A percentile compares a stretch with the other conserved stretches of the same genome.
Evolutionary conservation across 106 monocot genomes (phyloP).

Genomic region (Dioscorea alata): DNA sequence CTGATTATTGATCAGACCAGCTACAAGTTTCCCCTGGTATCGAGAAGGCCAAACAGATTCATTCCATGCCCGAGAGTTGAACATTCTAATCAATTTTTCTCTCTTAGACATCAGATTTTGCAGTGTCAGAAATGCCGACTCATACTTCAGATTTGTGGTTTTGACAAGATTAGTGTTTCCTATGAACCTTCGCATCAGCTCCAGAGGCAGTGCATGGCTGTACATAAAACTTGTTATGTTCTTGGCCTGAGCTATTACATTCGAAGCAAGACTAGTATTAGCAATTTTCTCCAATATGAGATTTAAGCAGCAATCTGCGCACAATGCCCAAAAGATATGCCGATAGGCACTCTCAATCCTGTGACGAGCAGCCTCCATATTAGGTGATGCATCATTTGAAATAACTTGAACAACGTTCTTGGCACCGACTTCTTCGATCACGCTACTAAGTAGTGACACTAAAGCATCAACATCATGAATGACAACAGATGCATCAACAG

Average conservation of each 20-base stretch:
- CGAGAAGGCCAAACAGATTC: constrained; percentile 40
- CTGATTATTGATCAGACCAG: constrained; percentile 33
- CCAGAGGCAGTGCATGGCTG: constrained; percentile 36
- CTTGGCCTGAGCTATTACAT: constrained; percentile 38
- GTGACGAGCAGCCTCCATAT: constrained; percentile 60
- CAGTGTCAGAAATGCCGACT: constrained; percentile 49
- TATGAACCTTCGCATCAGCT: constrained; percentile 46
- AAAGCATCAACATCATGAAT: constrained; percentile 45
- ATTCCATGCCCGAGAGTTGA: constrained; percentile 41
- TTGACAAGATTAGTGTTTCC: constrained; percentile 32
- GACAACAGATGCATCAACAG: constrained; percentile 48
- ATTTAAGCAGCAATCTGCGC: constrained; percentile 68
- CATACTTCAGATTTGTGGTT: constrained; percentile 35
- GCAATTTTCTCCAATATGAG: constrained; percentile 61
- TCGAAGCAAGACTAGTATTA: constrained; percentile 35
- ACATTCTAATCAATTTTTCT: constrained; percentile 54
- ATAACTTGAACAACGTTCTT: constrained; percentile 70
- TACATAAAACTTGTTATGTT: constrained; percentile 59
- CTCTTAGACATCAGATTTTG: constrained; percentile 42
- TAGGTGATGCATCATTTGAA: constrained; percentile 34
- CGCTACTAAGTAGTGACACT: constrained; percentile 31
- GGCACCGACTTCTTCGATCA: constrained; percentile 59
- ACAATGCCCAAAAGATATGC: constrained; percentile 44
- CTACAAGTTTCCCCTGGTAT: constrained; percentile 24
- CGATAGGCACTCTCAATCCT: constrained; percentile 43